A percentile compares a stretch with the other conserved stretches of the same genome.
Evolutionary conservation across 108 stramenopile genomes (phyloP).

Genomic region (Cylindrotheca closterium): DNA sequence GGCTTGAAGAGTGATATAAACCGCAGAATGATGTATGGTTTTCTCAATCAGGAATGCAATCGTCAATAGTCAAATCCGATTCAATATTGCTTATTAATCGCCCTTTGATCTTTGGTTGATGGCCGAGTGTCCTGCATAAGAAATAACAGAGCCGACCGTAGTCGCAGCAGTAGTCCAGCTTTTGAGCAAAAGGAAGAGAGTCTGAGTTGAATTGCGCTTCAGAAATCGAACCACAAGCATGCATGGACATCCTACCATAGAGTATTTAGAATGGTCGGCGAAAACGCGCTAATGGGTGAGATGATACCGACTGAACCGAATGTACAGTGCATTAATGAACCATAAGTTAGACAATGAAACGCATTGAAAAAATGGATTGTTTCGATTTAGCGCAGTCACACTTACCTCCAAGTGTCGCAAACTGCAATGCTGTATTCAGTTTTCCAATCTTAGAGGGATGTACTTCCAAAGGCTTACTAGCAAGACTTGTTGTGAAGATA

Average conservation of each 20-base stretch:
- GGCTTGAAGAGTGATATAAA: too few relatives aligned
- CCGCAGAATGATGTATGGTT: too few relatives aligned
- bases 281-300: conserved; percentile 18
- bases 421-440: conserved; percentile 79
- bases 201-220: not conserved
- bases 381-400: not conserved
- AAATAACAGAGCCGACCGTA: conserved; percentile 30
- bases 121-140: conserved; percentile 28
- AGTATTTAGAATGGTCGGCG: conserved; percentile 14
- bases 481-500: conserved; percentile 24
- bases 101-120: too few relatives aligned
- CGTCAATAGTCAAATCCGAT: too few relatives aligned
- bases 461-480: conserved; percentile 56
- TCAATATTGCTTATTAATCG: too few relatives aligned
- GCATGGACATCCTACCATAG: conserved; percentile 12
- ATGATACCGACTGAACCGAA: conserved; percentile 10
- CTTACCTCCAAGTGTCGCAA: conserved; percentile 40
- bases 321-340: not conserved
- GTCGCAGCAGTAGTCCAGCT: conserved; percentile 58
- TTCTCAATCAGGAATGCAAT: too few relatives aligned
- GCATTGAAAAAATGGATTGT: not conserved
- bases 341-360: not conserved
- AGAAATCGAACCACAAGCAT: not conserved
- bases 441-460: conserved; percentile 70
- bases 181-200: not conserved